phyloP scores from a whole-genome alignment of 805 yeast genomes.

The Limtongia smithiae region DNA sequence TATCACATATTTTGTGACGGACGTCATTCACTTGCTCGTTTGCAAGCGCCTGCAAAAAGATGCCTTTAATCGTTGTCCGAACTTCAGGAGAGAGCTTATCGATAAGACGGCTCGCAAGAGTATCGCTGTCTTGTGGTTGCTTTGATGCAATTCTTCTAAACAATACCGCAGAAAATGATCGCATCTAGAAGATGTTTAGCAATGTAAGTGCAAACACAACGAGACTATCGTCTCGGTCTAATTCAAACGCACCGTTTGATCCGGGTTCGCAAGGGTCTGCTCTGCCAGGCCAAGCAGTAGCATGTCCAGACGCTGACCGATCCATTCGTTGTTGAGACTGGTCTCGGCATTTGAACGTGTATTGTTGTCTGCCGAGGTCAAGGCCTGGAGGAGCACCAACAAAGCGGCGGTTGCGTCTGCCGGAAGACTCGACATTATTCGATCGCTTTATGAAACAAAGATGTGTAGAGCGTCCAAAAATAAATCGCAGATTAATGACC shows the following conservation, averaged over 20 bases:
- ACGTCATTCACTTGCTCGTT: conserved; percentile 67
- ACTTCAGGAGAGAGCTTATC: conserved; percentile 63
- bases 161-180: conserved; percentile 78
- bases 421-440: conserved; percentile 44
- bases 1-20: conserved; percentile 90
- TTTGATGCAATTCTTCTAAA: conserved; percentile 74
- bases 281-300: conserved; percentile 76
- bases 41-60: conserved; percentile 68
- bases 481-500: no score
- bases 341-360: conserved; percentile 76
- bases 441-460: no score
- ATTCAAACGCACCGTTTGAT: conserved; percentile 48
- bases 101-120: conserved; percentile 71
- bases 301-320: conserved; percentile 62
- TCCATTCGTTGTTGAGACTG: conserved; percentile 72
- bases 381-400: conserved; percentile 55
- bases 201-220: not conserved
- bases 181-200: conserved; percentile 27
- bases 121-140: conserved; percentile 59
- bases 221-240: no score
- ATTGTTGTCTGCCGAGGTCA: conserved; percentile 75
- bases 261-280: conserved; percentile 60
- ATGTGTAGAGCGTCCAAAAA: no score
- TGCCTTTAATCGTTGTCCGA: conserved; percentile 57
- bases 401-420: conserved; percentile 57